These are phyloP conservation scores for Aureobasidium vineae DNA, from an alignment of 2,329 filamentous ascomycete genomes.

Conservation along the genomic window DNA sequence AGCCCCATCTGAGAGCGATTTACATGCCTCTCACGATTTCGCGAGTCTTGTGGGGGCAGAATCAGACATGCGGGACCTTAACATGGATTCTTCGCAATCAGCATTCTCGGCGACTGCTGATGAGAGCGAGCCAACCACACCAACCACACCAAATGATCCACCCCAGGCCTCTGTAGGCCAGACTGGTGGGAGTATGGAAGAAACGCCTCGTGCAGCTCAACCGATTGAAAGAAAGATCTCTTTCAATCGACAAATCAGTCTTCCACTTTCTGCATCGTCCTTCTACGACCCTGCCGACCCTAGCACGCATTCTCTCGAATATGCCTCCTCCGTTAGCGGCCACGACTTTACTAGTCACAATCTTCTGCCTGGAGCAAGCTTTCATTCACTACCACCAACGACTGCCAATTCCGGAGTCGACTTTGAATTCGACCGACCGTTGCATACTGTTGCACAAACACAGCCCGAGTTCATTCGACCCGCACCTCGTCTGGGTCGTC, in stretches of 20 bases:
- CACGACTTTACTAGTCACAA: constrained; percentile 42
- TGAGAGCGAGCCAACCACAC: constrained; percentile 41
- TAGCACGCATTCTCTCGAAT: constrained; percentile 48
- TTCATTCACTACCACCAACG: constrained; percentile 26
- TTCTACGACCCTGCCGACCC: constrained; percentile 47
- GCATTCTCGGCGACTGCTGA: constrained; percentile 40
- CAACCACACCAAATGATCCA: constrained; percentile 32
- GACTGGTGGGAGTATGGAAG: constrained; percentile 29
- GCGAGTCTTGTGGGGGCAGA: constrained; percentile 50
- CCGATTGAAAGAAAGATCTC: constrained; percentile 26
- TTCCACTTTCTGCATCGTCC: constrained; percentile 47
- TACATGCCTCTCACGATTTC: constrained; percentile 28
- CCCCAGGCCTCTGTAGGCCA: constrained; percentile 24
- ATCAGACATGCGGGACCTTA: constrained; percentile 49
- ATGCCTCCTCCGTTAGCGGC: constrained; percentile 48
- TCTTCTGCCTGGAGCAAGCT: constrained; percentile 31
- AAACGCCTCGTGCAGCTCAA: constrained; percentile 34
- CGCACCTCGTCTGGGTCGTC: constrained; percentile 57
- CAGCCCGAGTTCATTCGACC: constrained; percentile 40
- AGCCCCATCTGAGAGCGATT: neutral
- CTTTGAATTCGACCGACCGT: constrained; percentile 21
- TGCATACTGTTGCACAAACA: constrained; percentile 25
- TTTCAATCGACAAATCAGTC: constrained; percentile 46
- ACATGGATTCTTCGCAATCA: constrained; percentile 49
- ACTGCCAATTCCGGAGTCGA: constrained; percentile 18